Conservation (phyloP, 805 yeast species). For the Peterozyma toletana region DNA sequence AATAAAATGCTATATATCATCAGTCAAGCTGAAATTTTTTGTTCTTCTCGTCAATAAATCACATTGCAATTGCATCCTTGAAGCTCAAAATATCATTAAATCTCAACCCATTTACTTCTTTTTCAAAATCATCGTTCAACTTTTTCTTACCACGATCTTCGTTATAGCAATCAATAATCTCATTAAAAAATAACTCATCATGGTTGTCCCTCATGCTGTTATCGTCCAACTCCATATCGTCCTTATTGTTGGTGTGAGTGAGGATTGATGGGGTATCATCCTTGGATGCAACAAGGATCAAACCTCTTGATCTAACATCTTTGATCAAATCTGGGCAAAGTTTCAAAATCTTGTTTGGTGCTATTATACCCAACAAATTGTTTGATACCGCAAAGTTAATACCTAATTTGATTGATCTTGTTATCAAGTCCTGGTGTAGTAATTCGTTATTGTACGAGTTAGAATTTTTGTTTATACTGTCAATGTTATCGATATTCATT, state of each 20-base stretch:
- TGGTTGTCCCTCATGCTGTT: slow-evolving; percentile 1
- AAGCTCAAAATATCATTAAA: slow-evolving; percentile 59
- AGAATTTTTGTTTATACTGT: slow-evolving; percentile 27
- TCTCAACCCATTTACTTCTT: slow-evolving; percentile 57
- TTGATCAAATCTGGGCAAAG: slow-evolving; percentile 73
- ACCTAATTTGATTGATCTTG: slow-evolving; percentile 75
- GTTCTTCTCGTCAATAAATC: neutral
- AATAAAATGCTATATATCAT: too few species aligned
- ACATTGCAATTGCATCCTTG: slow-evolving; percentile 51
- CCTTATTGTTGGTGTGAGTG: neutral
- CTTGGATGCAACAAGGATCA: slow-evolving; percentile 70
- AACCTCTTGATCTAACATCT: slow-evolving; percentile 71
- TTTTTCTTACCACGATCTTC: too few species aligned
- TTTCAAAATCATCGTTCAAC: slow-evolving; percentile 24
- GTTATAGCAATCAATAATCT: slow-evolving; percentile 2
- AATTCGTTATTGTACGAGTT: slow-evolving; percentile 22
- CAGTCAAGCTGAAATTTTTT: too few species aligned
- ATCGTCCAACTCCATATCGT: slow-evolving; percentile 15
- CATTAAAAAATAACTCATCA: slow-evolving; percentile 4
- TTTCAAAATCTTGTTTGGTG: slow-evolving; percentile 62
- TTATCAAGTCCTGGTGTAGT: slow-evolving; percentile 33
- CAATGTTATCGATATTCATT: slow-evolving; percentile 26
- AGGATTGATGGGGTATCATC: slow-evolving; percentile 14
- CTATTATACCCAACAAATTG: slow-evolving; percentile 77
- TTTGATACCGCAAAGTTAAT: slow-evolving; percentile 73